phyloP scores from a whole-genome alignment of 129 eudicot genomes.

The Solidago caesia region DNA sequence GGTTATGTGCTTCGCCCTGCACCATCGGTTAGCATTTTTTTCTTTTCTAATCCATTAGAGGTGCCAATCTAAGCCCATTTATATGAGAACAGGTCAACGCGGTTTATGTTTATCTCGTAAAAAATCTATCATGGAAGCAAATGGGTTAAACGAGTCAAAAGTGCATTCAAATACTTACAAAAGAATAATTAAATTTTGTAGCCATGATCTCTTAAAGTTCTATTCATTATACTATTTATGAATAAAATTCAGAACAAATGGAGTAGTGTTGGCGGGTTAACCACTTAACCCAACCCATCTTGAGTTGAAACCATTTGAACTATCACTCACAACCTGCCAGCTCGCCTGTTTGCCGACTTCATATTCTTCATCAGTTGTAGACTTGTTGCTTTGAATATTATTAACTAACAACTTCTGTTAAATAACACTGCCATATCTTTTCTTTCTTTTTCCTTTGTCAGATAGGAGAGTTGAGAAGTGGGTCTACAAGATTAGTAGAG shows the following conservation, averaged over 20 bases:
- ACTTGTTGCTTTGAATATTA: neutral
- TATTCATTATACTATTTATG: no score
- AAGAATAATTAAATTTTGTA: no score
- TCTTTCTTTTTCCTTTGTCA: conserved; percentile 26
- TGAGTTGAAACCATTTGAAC: no score
- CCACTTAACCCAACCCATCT: no score
- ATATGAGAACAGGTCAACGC: neutral
- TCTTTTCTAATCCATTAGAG: neutral
- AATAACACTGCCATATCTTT: neutral
- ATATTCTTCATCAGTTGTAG: neutral
- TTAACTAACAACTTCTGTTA: neutral
- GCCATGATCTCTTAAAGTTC: no score
- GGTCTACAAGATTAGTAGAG: conserved; percentile 80
- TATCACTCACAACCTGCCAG: no score
- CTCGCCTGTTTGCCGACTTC: no score
- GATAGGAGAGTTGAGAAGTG: conserved; percentile 97
- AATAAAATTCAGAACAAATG: no score
- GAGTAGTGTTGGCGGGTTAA: no score
- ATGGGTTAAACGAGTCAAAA: neutral
- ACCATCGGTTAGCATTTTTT: conserved; percentile 52
- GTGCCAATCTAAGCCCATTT: neutral
- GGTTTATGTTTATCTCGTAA: no score
- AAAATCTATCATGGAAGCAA: neutral
- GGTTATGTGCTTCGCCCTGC: conserved; percentile 98
- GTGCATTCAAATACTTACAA: no score